A percentile compares a stretch with the other conserved stretches of the same genome.
phyloP scores from a whole-genome alignment of 2,329 filamentous ascomycete species.

The Peltaster fructicola region DNA sequence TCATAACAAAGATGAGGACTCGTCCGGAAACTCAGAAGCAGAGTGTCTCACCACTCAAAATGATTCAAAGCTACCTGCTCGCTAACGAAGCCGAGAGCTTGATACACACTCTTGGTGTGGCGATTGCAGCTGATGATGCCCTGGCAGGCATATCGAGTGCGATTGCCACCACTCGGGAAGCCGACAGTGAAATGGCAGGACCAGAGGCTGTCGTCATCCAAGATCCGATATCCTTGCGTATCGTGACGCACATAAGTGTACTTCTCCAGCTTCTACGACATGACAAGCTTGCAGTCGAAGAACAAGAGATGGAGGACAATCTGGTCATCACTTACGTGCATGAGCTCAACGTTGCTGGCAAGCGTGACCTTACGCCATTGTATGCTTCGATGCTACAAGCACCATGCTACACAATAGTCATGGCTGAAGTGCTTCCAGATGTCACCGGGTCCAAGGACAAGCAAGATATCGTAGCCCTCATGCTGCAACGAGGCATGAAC shows the following conservation, averaged over 20 bases:
- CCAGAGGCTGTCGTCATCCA: conserved; percentile 19
- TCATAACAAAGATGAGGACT: conserved; percentile 43
- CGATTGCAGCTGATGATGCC: conserved; percentile 22
- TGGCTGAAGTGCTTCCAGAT: conserved; percentile 61
- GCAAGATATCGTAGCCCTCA: conserved; percentile 50
- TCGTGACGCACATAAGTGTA: conserved; percentile 39
- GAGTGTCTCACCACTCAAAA: conserved; percentile 49
- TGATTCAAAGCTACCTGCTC: conserved; percentile 59
- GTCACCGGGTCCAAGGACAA: conserved; percentile 50
- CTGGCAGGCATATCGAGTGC: no score
- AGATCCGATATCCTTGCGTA: conserved; percentile 27
- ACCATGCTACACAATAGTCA: conserved; percentile 46
- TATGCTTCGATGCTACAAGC: conserved; percentile 67
- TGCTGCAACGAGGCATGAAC: conserved; percentile 58
- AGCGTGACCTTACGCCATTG: conserved; percentile 65
- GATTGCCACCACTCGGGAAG: no score
- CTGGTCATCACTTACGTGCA: conserved; percentile 69
- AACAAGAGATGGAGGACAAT: conserved; percentile 45
- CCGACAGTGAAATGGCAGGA: conserved; percentile 10
- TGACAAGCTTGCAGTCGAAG: conserved; percentile 26
- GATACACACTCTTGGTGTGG: conserved; percentile 25
- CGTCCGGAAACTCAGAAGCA: conserved; percentile 39
- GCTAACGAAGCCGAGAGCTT: conserved; percentile 36
- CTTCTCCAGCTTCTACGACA: conserved; percentile 38
- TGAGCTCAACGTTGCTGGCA: conserved; percentile 51